phyloP scores from a whole-genome alignment of 257 asterid genomes.

The Jaltomata sinuosa region DNA sequence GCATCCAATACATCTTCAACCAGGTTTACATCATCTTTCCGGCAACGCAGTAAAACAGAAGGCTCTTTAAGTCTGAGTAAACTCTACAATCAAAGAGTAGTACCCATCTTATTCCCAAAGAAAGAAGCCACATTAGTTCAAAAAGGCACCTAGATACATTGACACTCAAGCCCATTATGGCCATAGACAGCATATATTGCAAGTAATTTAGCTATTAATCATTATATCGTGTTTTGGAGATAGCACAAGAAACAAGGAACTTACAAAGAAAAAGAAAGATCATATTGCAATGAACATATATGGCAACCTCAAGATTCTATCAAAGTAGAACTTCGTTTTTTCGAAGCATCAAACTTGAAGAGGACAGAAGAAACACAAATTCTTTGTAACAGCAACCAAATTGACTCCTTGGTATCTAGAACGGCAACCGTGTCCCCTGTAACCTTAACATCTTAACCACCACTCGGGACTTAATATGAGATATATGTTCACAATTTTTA shows the following conservation, averaged over 20 bases:
- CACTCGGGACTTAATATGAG: background rate
- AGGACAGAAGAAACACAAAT: background rate
- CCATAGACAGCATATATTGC: background rate
- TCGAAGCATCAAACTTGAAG: background rate
- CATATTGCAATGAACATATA: background rate
- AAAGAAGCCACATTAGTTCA: background rate
- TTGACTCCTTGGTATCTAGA: background rate
- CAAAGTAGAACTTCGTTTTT: background rate
- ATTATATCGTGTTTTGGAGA: background rate
- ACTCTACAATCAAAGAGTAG: slow-evolving; percentile 36
- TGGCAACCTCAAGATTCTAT: background rate
- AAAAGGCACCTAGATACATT: background rate
- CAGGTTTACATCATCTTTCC: slow-evolving; percentile 37
- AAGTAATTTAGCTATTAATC: background rate
- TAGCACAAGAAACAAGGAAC: background rate
- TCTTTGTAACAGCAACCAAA: background rate
- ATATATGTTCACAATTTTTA: background rate
- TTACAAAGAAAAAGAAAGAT: background rate
- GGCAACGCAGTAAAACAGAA: slow-evolving; percentile 80
- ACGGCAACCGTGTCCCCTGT: background rate
- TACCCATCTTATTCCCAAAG: background rate
- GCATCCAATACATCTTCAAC: slow-evolving; percentile 56
- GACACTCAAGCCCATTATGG: background rate
- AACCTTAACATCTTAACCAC: background rate
- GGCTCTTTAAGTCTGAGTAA: slow-evolving; percentile 90